Conservation (phyloP, 306 rosid species). For the Vigna nakashimae region DNA sequence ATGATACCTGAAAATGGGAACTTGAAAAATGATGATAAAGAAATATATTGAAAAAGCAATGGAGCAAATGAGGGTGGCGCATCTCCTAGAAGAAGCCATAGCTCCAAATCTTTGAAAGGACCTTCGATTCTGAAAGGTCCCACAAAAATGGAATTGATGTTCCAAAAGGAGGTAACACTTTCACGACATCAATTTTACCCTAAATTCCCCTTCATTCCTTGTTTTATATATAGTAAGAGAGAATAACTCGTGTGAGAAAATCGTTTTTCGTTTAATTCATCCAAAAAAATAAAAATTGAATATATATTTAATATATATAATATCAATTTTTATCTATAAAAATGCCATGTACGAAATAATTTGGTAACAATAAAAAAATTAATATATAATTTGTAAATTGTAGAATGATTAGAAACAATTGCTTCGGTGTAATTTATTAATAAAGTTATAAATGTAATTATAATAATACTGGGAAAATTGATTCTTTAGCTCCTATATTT, state of each 20-base stretch:
- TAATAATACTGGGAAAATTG: no score
- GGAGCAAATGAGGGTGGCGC: constrained; percentile 61
- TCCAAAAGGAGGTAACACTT: constrained; percentile 10
- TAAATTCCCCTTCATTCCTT: background rate
- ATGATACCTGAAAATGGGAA: constrained; percentile 90
- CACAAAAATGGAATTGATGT: constrained; percentile 11
- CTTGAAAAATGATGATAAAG: constrained; percentile 71
- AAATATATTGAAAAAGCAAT: constrained; percentile 65
- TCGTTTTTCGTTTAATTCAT: background rate
- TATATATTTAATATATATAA: no score
- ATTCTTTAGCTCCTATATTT: no score
- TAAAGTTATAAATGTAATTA: no score
- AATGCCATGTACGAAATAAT: no score
- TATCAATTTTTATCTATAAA: no score
- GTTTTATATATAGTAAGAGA: background rate
- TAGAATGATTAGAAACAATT: no score
- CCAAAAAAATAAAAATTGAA: no score
- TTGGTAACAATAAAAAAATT: no score
- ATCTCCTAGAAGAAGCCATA: constrained; percentile 80
- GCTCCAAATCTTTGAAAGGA: constrained; percentile 29
- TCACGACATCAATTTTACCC: constrained; percentile 38
- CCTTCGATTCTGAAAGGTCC: constrained; percentile 24
- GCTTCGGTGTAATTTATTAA: no score
- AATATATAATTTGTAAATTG: no score
- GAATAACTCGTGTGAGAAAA: background rate